A percentile compares a stretch with the other conserved stretches of the same genome.
These are phyloP conservation scores for Lactifluus echinatus DNA, from an alignment of 768 basidiomycete species.

Conservation along the genomic window DNA sequence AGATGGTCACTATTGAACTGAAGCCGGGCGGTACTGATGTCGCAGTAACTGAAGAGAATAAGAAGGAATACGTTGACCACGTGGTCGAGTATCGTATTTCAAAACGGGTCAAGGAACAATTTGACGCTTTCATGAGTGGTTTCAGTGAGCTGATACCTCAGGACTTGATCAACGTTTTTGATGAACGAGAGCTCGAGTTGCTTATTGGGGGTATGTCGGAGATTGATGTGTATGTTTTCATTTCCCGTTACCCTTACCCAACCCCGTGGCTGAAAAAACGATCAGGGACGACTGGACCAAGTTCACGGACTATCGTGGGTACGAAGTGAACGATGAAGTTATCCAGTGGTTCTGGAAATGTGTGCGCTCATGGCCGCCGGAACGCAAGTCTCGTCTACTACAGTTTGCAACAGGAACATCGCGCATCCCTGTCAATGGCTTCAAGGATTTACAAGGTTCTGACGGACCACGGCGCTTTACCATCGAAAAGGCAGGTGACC, in stretches of 20 bases:
- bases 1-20: slow-evolving; percentile 94
- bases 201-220: slow-evolving; percentile 99
- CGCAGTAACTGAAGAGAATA: slow-evolving; percentile 93
- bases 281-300: slow-evolving; percentile 94
- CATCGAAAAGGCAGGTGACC: slow-evolving; percentile 97
- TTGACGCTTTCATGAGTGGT: slow-evolving; percentile 99
- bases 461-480: slow-evolving; percentile 97
- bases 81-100: slow-evolving; percentile 98
- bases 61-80: slow-evolving; percentile 93
- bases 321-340: slow-evolving; percentile 90
- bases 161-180: slow-evolving; percentile 96
- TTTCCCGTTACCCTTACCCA: neutral
- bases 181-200: slow-evolving; percentile 94
- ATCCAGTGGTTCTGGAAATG: slow-evolving; percentile 99
- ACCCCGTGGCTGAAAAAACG: neutral
- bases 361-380: slow-evolving; percentile 94
- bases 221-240: slow-evolving; percentile 83
- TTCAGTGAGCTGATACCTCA: slow-evolving; percentile 99
- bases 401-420: slow-evolving; percentile 98
- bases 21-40: slow-evolving; percentile 81
- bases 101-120: slow-evolving; percentile 95
- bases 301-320: slow-evolving; percentile 97
- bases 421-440: slow-evolving; percentile 95
- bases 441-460: slow-evolving; percentile 96
- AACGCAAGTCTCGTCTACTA: slow-evolving; percentile 91